A percentile compares a stretch with the other conserved stretches of the same genome.
phyloP scores from a whole-genome alignment of 192 early-diverging fungal genomes.

The Rhizoclosmatium globosum region DNA sequence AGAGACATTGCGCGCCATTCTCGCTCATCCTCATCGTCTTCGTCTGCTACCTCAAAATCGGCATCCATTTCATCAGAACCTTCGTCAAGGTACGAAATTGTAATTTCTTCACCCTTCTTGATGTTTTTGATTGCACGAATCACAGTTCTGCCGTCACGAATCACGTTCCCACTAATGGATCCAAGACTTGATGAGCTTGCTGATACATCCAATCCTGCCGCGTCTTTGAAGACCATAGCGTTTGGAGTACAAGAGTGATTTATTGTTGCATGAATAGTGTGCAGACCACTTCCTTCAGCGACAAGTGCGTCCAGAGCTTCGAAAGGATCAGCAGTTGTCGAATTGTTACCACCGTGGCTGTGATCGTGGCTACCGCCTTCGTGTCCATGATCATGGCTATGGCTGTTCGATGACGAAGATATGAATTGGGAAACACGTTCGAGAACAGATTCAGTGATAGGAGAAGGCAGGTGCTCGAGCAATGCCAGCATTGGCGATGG shows the following conservation, averaged over 20 bases:
- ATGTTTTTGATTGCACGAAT: constrained; percentile 35
- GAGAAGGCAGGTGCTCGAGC: constrained; percentile 5
- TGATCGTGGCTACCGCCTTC: constrained; percentile 20
- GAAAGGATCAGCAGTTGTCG: constrained; percentile 13
- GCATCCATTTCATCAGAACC: constrained; percentile 25
- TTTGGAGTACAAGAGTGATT: constrained; percentile 49
- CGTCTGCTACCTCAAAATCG: constrained; percentile 13
- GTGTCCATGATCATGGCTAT: constrained; percentile 38
- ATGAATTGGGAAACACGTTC: constrained; percentile 23
- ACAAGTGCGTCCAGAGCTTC: constrained; percentile 28
- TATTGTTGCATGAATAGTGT: constrained; percentile 39
- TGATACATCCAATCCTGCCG: neutral
- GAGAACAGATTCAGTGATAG: constrained; percentile 3
- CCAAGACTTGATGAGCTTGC: neutral
- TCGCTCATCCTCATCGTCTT: constrained; percentile 16
- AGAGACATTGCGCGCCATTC: constrained; percentile 28
- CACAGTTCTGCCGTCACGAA: constrained; percentile 34
- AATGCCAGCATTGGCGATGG: constrained; percentile 20
- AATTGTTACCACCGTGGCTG: neutral
- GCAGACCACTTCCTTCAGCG: constrained; percentile 30
- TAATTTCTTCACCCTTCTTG: constrained; percentile 39
- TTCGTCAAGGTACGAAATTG: constrained; percentile 39
- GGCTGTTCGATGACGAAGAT: neutral
- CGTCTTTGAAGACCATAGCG: constrained; percentile 37
- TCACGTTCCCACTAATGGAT: neutral